These are phyloP conservation scores for Plasmodium chabaudi DNA, from an alignment of 169 alveolate species.

Conservation along the genomic window DNA sequence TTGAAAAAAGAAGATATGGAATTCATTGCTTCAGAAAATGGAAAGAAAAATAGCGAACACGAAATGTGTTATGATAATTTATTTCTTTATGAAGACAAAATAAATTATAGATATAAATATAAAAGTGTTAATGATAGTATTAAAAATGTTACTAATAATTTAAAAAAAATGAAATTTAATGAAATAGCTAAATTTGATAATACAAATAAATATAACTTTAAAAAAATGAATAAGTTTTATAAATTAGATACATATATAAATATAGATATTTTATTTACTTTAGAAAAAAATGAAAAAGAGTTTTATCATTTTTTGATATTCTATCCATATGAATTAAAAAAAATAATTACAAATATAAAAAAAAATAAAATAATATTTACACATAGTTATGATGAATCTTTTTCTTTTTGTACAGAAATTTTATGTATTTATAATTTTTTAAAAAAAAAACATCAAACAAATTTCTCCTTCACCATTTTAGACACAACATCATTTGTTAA, in stretches of 20 bases:
- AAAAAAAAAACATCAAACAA: constrained; percentile 18
- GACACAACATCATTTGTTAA: constrained; percentile 62
- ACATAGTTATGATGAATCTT: constrained; percentile 32
- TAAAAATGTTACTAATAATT: neutral
- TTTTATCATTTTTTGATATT: constrained; percentile 33
- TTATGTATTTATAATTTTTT: constrained; percentile 34
- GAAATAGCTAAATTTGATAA: neutral
- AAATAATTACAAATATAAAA: constrained; percentile 15
- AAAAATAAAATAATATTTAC: constrained; percentile 11
- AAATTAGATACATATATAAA: constrained; percentile 29
- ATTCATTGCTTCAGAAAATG: constrained; percentile 5
- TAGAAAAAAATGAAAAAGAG: constrained; percentile 29
- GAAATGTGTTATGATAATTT: neutral
- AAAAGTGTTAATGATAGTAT: constrained; percentile 25
- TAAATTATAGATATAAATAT: constrained; percentile 30
- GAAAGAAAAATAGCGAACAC: neutral
- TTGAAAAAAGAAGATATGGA: constrained; percentile 36
- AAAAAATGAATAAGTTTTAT: constrained; percentile 31
- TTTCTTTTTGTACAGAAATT: constrained; percentile 31
- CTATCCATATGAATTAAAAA: constrained; percentile 59
- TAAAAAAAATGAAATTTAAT: constrained; percentile 5
- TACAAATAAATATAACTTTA: neutral
- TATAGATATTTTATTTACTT: constrained; percentile 20
- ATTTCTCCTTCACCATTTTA: constrained; percentile 18
- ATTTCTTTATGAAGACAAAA: constrained; percentile 7